Evolutionary conservation across 139 green algal genomes (phyloP), one percentile per base, ranked within the genome.

Genomic region (Desmodesmus armatus): DNA sequence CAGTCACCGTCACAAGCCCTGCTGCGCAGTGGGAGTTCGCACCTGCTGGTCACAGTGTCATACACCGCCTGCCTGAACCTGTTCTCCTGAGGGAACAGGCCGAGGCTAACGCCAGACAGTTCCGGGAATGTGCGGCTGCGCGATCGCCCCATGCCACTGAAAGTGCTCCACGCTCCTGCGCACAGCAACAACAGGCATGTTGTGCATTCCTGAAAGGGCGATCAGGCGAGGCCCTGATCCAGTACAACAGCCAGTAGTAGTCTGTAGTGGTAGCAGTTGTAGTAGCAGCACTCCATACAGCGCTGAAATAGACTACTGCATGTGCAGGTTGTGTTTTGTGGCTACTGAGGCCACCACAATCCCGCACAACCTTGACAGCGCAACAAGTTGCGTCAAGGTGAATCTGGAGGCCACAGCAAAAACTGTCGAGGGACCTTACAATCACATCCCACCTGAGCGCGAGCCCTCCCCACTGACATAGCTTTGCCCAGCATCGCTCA

Each of bases 81-180:
- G 77, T 93, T 93, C 85, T 94, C 88, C 62, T 92, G 88, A 63
- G 87, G 84, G 78, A 92, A 92, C 25, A 88, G 74, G 80, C 78
- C 91, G 27, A 90, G 53, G 33, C 62, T 87, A 63, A n/a, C 70
- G 40, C 83, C 89, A 2, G 43, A 31, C 25, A 92, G 58, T 2
- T 75, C 55, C 4, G 27, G 80, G 70, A 37, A 81, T 63, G 40
- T 85, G 53, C 55, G 53, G 82, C 51, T 78, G n/a, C 76, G 53
- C 37, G 35, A 39, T 21, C 55, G 66, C 15, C 66, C 11, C 33
- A 33, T 71, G 76, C 27, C 35, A 23, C 31, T 53, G 55, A 21
- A 31, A 3, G 49, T 65, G n/a, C 76, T 82, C 76, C 76, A 82
- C 2, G 62, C 62, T 11, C 55, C 76, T 82, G 55, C 35, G 37